Evolutionary conservation across 2,329 filamentous ascomycete species (phyloP).

Genomic region (Thielaviopsis musarum): DNA sequence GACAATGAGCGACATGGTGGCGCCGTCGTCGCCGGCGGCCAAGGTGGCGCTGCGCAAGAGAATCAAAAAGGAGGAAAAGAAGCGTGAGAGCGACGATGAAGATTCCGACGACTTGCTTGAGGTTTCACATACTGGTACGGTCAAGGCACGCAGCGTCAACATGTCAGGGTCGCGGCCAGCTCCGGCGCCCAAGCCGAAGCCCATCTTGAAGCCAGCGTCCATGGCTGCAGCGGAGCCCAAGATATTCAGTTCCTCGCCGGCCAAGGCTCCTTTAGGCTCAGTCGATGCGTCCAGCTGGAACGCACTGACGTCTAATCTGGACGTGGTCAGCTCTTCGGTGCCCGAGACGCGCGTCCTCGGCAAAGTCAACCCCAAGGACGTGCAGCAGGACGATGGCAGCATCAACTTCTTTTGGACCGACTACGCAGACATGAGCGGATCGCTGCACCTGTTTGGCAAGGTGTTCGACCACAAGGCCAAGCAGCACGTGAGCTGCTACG

Average conservation of each 20-base stretch:
- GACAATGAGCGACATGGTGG: constrained; percentile 60
- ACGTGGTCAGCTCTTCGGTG: constrained; percentile 53
- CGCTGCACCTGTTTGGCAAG: constrained; percentile 87
- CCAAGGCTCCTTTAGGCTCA: not conserved
- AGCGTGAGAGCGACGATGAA: constrained; percentile 55
- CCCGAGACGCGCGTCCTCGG: constrained; percentile 44
- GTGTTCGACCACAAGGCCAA: constrained; percentile 75
- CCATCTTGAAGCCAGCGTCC: constrained; percentile 48
- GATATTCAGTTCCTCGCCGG: constrained; percentile 20
- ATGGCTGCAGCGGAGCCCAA: constrained; percentile 50
- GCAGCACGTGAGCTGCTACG: constrained; percentile 74
- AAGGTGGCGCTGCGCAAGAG: constrained; percentile 59
- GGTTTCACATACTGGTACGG: constrained; percentile 57
- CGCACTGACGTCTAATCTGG: constrained; percentile 67
- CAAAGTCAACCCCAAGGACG: constrained; percentile 69
- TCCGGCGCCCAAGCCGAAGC: constrained; percentile 54
- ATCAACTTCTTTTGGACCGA: constrained; percentile 95
- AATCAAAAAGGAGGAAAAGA: constrained; percentile 28
- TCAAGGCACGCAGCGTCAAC: constrained; percentile 60
- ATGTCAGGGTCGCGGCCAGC: constrained; percentile 57
- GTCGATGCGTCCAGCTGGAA: constrained; percentile 82
- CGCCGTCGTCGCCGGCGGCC: constrained; percentile 72
- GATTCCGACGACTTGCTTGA: constrained; percentile 78
- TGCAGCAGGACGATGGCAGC: constrained; percentile 85
- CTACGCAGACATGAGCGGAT: constrained; percentile 83